These are phyloP conservation scores for Aspergillus sp. DNA, from an alignment of 2,329 filamentous ascomycete genomes.

Conservation along the genomic window DNA sequence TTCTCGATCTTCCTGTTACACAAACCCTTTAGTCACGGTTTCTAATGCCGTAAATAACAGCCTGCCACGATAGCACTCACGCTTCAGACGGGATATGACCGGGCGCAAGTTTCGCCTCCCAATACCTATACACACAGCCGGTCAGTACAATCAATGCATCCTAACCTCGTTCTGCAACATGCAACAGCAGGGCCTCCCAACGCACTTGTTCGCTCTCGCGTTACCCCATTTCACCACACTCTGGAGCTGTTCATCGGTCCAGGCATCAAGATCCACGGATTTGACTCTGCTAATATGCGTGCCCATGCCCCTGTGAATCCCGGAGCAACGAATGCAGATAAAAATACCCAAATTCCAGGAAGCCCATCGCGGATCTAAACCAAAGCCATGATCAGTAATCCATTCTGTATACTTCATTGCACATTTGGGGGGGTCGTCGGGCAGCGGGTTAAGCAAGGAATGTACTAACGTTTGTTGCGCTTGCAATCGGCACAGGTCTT, in stretches of 20 bases:
- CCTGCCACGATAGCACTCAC: conserved; percentile 29
- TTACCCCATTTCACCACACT: conserved; percentile 96
- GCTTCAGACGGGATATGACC: conserved; percentile 90
- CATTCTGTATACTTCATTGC: background rate
- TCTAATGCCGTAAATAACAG: no score
- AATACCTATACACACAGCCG: conserved; percentile 49
- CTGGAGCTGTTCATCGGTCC: conserved; percentile 96
- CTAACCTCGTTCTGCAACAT: conserved; percentile 1
- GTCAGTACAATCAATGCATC: conserved; percentile 5
- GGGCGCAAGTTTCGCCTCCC: conserved; percentile 86
- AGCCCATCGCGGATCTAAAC: conserved; percentile 87
- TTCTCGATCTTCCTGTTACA: conserved; percentile 80
- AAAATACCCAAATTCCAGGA: conserved; percentile 98
- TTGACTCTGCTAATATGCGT: conserved; percentile 98
- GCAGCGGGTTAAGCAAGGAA: conserved; percentile 2
- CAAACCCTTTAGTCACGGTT: background rate
- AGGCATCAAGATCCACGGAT: conserved; percentile 93
- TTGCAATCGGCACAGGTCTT: conserved; percentile 99
- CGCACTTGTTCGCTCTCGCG: conserved; percentile 82
- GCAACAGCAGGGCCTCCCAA: conserved; percentile 4
- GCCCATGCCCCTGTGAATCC: conserved; percentile 97
- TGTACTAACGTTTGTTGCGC: conserved; percentile 79
- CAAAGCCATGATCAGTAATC: conserved; percentile 10
- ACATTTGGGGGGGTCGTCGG: conserved; percentile 2
- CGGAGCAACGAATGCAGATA: conserved; percentile 95